These are phyloP conservation scores for Dillenia suffruticosa DNA, from an alignment of 164 flowering plant species.

Conservation along the genomic window DNA sequence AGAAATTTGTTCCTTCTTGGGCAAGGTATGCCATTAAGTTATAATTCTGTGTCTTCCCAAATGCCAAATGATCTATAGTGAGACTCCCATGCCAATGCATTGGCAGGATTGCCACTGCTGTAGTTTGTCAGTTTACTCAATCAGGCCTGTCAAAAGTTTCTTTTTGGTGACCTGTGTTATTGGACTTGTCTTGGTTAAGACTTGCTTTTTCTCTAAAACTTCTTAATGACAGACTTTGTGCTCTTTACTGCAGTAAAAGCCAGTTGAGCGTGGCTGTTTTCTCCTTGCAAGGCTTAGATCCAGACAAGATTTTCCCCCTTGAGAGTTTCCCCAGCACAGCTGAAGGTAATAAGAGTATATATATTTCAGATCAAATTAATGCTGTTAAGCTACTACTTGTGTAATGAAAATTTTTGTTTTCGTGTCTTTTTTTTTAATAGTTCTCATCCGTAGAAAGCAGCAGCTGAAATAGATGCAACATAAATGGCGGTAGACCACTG, in stretches of 20 bases:
- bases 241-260: slow-evolving; percentile 47
- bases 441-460: slow-evolving; percentile 27
- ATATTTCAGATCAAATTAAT: too few species aligned
- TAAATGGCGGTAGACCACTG: not conserved
- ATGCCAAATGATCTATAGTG: too few species aligned
- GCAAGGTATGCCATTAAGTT: slow-evolving; percentile 49
- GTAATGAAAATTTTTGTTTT: not conserved
- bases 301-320: slow-evolving; percentile 44
- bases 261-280: slow-evolving; percentile 28
- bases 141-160: not conserved
- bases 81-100: too few species aligned
- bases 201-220: not conserved
- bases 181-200: not conserved
- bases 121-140: not conserved
- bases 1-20: slow-evolving; percentile 78
- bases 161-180: not conserved
- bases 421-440: slow-evolving; percentile 11
- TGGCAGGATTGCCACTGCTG: too few species aligned
- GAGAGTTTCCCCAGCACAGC: slow-evolving; percentile 45
- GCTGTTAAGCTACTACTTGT: too few species aligned
- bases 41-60: too few species aligned
- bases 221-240: not conserved
- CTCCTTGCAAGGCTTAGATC: slow-evolving; percentile 43
- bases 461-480: slow-evolving; percentile 9
- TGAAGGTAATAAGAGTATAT: slow-evolving; percentile 45